Evolutionary conservation across 495 filamentous ascomycete genomes (phyloP).

Genomic region (Penicillium diatomitis): DNA sequence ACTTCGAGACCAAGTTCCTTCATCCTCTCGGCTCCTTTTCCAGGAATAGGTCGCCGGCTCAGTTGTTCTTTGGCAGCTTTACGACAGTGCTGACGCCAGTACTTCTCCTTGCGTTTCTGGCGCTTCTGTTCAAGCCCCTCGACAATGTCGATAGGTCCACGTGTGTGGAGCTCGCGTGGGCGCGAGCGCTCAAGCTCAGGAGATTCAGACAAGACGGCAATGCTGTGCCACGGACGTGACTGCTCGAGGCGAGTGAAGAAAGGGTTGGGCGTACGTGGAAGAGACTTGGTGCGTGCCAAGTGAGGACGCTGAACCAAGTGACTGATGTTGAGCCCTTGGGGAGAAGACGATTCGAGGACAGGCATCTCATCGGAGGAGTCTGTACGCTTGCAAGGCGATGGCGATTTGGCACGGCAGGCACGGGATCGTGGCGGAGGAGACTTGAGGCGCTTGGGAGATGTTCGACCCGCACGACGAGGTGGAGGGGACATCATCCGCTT

Average conservation of each 20-base stretch:
- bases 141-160: conserved; percentile 93
- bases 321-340: conserved; percentile 41
- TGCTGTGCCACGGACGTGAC: conserved; percentile 29
- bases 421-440: conserved; percentile 34
- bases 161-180: conserved; percentile 45
- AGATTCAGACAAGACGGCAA: conserved; percentile 21
- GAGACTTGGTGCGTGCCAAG: conserved; percentile 65
- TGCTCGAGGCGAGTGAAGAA: conserved; percentile 44
- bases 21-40: conserved; percentile 90
- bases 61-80: conserved; percentile 54
- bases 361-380: conserved; percentile 22
- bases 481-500: conserved; percentile 47
- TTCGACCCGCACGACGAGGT: conserved; percentile 55
- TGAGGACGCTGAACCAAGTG: conserved; percentile 53
- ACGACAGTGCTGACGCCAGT: conserved; percentile 71
- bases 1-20: conserved; percentile 82
- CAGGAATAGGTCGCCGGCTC: conserved; percentile 54
- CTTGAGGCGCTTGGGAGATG: conserved; percentile 61
- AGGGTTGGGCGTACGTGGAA: conserved; percentile 62
- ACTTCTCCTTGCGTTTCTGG: conserved; percentile 82
- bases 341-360: conserved; percentile 7
- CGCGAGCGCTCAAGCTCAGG: conserved; percentile 31
- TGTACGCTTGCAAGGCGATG: conserved; percentile 18
- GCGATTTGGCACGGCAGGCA: conserved; percentile 18
- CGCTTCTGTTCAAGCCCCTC: conserved; percentile 92